Evolutionary conservation across 2,329 filamentous ascomycete genomes (phyloP), one percentile per base, ranked within the genome.

Genomic region (Annulohypoxylon truncatum): DNA sequence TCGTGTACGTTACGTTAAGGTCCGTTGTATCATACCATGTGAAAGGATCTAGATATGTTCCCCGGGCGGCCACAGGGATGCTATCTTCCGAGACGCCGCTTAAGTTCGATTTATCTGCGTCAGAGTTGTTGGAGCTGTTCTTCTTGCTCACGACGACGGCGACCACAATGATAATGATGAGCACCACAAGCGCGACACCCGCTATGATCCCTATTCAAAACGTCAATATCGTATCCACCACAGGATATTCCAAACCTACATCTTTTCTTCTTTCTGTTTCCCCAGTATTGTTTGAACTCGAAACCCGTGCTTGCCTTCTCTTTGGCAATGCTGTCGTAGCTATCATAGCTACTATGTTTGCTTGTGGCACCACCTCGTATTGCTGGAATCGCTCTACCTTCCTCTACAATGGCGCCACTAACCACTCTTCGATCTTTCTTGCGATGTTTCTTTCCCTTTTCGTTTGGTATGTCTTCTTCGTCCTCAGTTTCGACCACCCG

Each of bases 1-100:
- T 88, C 0, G 96, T 99, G 77, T 96, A 99, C 0, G 96, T 98
- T 66, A 95, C 86, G 76, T 99, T 99, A 82, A 98, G 97, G 74
- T 94, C 93, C 0, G 84, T 86, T 0, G 94, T 97, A 72, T 96
- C 91, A 71, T 92, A 91, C 96, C 96, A 99, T 1, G 90, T 89
- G 78, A 93, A 97, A 0, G 96, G 96, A 75, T 99, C 94, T 18
- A 97, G 84, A 68, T 92, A 90, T 1, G 91, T 92, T 12, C 89
- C 93, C 77, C 87, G 89, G 73, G 88, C 94, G 66, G 84, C 84
- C 61, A 82, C 80, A 64, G 92, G 92, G 52, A 92, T 87, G 61
- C 83, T 85, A 69, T 81, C 80, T 24, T 83, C 81, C 55, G 85
- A 83, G 57, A 88, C 81, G 22, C 83, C 82, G 66, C 83, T 78